Base-by-base conservation (phyloP, 306 rosid species). In the Vicia villosa region DNA sequence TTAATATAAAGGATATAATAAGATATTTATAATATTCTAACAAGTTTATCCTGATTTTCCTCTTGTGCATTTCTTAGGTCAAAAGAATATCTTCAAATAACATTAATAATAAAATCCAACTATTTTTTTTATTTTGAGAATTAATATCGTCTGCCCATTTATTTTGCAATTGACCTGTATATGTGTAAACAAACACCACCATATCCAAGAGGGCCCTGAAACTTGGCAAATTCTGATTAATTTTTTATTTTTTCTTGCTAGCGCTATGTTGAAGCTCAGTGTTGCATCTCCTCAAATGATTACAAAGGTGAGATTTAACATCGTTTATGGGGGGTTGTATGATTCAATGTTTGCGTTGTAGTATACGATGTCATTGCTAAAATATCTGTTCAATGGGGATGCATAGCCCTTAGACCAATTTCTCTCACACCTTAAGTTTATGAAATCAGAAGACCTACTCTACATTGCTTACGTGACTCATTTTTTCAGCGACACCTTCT, bases 181-280 rank as follows among this genome's bases (percentile, higher is more conserved):
- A 24, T 55, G 19, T 57, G 38, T 45, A 56, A 66, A 47, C 19
- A 20, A 16, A 50, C 43, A 2, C 50, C 50, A 21, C 19, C 37
- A 52, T 19, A 46, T 26, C 52, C 49, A 63, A 54, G 43, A 22
- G 40, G 47, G 6, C 50, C 4, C 60, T 7, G 37, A 69, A 63
- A 43, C 21, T 24, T 57, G 16, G 62, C 41, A 63, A 63, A 3
- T 54, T 36, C 46, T 70, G 55, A 71, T 55, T 55, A 60, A 37
- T 4, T 61, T 41, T 70, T 71, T 67, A 41, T 56, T 10, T 36
- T 21, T 70, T 32, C 75, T 46, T 83, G 84, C 84, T n/a, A 95
- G 99, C 91, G 99, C 24, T 95, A 95, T 72, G 95, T 91, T 64
- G 99, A 95, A 84, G 97, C 97, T 78, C 99, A 91, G 59, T 95